Base-by-base conservation (phyloP, 129 eudicot species). In the Ambrosia artemisiifolia region DNA sequence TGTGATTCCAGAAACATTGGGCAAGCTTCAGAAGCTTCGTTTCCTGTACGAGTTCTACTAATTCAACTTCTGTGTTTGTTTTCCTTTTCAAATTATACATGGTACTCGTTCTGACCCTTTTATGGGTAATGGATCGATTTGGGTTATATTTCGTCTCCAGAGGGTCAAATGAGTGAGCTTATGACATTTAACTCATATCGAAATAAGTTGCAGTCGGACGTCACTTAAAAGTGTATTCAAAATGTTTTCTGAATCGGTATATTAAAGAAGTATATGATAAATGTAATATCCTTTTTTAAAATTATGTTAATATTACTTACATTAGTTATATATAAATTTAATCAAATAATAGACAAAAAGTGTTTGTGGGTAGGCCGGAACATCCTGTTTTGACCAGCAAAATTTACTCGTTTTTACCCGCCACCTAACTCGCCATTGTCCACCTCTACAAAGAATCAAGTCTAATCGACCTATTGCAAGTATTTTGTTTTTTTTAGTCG, bases 1-100 rank as follows among this genome's bases (percentile, higher is more conserved):
- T 48, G 80, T 70, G 33, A 88, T 91, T 71, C 97, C 97, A n/a
- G 82, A 79, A 36, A 79, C 92, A 17, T 67, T 88, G 88, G 87
- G 97, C 76, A 82, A 84, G 77, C 97, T 91, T 42, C 83, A 82
- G 80, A 86, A 36, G 78, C 82, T 88, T 57, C 93, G 97, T 34
- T 91, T 88, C 80, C 84, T 91, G 97, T 91, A 91, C 18, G 97
- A 32, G 68, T 55, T 67, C 64, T 11, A 47, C 11, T 67, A 67
- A 54, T 47, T 51, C 11, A 8, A n/a, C n/a, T n/a, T n/a, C n/a
- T n/a, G 14, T 47, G 6, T 40, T 57, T 28, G 3, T 51, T 9
- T 13, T 24, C 28, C 1, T 24, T 24, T 49, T 49, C 43, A 13
- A n/a, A 7, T 61, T 56, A 0, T 24, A 24, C 28, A 0, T 24